Conservation (phyloP, 805 yeast genomes). For the Zygosaccharomyces siamensis region DNA sequence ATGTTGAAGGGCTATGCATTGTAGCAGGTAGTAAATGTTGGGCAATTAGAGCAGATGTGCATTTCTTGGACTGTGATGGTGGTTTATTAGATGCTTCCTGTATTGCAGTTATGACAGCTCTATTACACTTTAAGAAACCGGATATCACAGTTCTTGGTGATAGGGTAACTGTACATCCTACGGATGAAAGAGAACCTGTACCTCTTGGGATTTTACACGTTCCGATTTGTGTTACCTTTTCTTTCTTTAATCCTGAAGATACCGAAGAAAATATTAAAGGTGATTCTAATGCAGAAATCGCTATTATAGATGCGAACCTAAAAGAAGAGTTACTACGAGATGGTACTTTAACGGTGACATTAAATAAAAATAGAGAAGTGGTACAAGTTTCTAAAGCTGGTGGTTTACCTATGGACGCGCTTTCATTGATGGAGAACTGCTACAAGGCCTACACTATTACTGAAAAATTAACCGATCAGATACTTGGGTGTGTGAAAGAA, state of each 20-base stretch:
- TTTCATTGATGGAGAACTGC: conserved; percentile 61
- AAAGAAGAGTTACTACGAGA: conserved; percentile 73
- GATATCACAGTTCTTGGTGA: conserved; percentile 71
- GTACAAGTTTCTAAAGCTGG: conserved; percentile 91
- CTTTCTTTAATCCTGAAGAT: conserved; percentile 68
- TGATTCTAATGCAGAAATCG: conserved; percentile 52
- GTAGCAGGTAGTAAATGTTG: conserved; percentile 89
- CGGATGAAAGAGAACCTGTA: conserved; percentile 80
- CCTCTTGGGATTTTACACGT: conserved; percentile 80
- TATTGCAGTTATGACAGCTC: conserved; percentile 81
- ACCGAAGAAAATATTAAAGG: conserved; percentile 70
- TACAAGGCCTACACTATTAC: conserved; percentile 62
- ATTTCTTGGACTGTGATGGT: conserved; percentile 86
- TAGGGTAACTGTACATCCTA: conserved; percentile 59
- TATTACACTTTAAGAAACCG: conserved; percentile 78
- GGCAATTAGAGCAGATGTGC: conserved; percentile 86
- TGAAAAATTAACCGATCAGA: conserved; percentile 57
- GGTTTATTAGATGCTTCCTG: conserved; percentile 88
- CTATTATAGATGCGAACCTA: conserved; percentile 68
- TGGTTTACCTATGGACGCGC: conserved; percentile 76
- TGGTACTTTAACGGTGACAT: conserved; percentile 77
- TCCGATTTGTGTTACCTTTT: conserved; percentile 85
- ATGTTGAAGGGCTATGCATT: conserved; percentile 84
- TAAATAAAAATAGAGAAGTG: conserved; percentile 84
- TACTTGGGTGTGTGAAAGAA: conserved; percentile 48